Percentiles rank a stretch among this genome's conserved stretches.
Evolutionary conservation across 805 yeast species (phyloP).

Genomic region (Metschnikowia lachancei): DNA sequence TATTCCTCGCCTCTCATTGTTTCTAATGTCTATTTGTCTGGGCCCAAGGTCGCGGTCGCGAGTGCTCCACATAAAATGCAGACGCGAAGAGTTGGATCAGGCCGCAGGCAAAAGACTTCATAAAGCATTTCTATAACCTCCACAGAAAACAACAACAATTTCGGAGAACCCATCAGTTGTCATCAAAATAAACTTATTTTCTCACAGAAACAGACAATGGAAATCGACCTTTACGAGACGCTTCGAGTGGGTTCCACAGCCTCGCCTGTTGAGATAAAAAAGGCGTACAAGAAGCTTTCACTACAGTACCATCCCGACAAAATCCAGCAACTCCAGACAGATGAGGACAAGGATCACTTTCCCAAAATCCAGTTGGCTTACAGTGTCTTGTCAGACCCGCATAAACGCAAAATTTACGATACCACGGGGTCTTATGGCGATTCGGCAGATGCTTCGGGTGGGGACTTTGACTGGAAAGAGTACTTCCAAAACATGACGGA

Average conservation of each 20-base stretch:
- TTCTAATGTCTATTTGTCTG: background rate
- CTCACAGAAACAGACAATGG: conserved; percentile 22
- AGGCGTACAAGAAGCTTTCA: conserved; percentile 36
- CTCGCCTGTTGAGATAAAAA: conserved; percentile 57
- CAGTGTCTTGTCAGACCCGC: conserved; percentile 58
- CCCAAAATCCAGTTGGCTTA: conserved; percentile 76
- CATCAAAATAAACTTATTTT: background rate
- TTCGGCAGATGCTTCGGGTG: conserved; percentile 37
- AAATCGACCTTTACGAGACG: conserved; percentile 60
- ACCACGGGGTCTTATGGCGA: conserved; percentile 58
- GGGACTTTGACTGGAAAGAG: conserved; percentile 55
- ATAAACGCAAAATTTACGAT: conserved; percentile 58
- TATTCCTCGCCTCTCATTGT: background rate
- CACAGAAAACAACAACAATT: background rate
- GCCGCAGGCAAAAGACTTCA: conserved; percentile 1
- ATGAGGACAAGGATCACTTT: conserved; percentile 37
- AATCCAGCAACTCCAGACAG: conserved; percentile 23
- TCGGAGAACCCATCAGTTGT: too few relatives aligned
- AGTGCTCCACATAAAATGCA: conserved; percentile 9
- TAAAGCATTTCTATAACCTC: background rate
- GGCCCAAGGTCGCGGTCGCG: background rate
- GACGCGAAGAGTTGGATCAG: conserved; percentile 8
- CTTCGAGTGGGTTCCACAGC: conserved; percentile 43
- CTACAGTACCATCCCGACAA: conserved; percentile 31
- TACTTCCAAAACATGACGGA: conserved; percentile 48